These are phyloP conservation scores for Ceratocystis papillata DNA, from an alignment of 2,329 filamentous ascomycete species.

Conservation along the genomic window DNA sequence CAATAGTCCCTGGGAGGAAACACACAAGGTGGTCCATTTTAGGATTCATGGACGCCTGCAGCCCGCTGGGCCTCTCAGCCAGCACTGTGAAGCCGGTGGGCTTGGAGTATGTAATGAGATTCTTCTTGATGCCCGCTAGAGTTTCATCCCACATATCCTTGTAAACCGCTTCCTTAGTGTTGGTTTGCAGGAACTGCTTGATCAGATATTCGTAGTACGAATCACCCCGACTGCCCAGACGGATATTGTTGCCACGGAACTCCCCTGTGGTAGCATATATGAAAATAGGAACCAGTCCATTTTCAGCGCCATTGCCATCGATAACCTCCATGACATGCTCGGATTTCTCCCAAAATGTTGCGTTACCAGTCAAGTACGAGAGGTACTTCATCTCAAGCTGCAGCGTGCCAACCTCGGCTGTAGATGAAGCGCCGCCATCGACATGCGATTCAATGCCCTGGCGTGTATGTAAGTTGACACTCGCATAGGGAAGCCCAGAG, in stretches of 20 bases:
- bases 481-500: conserved; percentile 81
- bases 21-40: conserved; percentile 99
- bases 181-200: conserved; percentile 95
- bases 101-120: conserved; percentile 80
- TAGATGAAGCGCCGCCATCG: conserved; percentile 81
- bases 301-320: conserved; percentile 66
- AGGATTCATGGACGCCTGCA: conserved; percentile 54
- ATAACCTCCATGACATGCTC: conserved; percentile 88
- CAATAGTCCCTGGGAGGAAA: conserved; percentile 94
- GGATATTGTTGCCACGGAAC: conserved; percentile 77
- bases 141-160: conserved; percentile 87
- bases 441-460: conserved; percentile 70
- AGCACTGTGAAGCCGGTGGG: conserved; percentile 76
- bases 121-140: conserved; percentile 73
- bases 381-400: conserved; percentile 98
- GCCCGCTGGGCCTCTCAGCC: conserved; percentile 68
- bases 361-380: conserved; percentile 85
- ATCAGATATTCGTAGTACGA: conserved; percentile 99
- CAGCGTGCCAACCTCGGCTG: conserved; percentile 80
- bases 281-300: conserved; percentile 85
- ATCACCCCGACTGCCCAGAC: conserved; percentile 85
- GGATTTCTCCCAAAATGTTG: conserved; percentile 79
- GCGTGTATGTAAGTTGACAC: conserved; percentile 71
- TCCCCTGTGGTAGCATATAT: conserved; percentile 67
- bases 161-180: conserved; percentile 74